Conservation (phyloP, 78 protist genomes). For the Goniomonas avonlea region DNA sequence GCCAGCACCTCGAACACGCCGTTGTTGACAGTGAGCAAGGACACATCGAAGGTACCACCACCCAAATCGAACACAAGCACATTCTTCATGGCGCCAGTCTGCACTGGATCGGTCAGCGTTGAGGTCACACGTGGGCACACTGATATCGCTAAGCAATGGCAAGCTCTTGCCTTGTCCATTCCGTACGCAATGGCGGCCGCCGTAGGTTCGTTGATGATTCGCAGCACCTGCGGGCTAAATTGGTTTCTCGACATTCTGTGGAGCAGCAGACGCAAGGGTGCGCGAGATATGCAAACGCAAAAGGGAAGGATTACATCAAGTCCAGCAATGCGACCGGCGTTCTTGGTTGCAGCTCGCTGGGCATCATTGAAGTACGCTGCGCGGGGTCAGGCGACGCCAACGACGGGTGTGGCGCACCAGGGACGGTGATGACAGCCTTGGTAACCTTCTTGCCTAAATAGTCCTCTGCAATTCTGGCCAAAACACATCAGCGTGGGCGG, state of each 20-base stretch:
- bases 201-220: constrained; percentile 99
- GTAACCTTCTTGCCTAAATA: not conserved
- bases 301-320: no score
- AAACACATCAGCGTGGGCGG: not conserved
- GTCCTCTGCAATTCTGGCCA: not conserved
- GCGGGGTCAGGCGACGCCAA: no score
- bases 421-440: constrained; percentile 12
- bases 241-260: no score
- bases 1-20: constrained; percentile 97
- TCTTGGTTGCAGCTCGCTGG: not conserved
- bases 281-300: no score
- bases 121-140: no score
- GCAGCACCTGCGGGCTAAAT: constrained; percentile 76
- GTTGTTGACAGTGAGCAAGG: constrained; percentile 83
- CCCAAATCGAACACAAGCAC: constrained; percentile 97
- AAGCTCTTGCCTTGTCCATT: constrained; percentile 36
- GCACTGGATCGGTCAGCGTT: no score
- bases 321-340: constrained; percentile 15
- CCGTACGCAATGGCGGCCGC: constrained; percentile 99
- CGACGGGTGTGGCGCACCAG: no score
- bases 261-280: no score
- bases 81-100: no score
- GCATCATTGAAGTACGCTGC: constrained; percentile 10
- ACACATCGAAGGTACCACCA: constrained; percentile 99
- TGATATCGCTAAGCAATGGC: constrained; percentile 22